Evolutionary conservation across 768 basidiomycete species (phyloP).

Genomic region (Suillus spraguei): DNA sequence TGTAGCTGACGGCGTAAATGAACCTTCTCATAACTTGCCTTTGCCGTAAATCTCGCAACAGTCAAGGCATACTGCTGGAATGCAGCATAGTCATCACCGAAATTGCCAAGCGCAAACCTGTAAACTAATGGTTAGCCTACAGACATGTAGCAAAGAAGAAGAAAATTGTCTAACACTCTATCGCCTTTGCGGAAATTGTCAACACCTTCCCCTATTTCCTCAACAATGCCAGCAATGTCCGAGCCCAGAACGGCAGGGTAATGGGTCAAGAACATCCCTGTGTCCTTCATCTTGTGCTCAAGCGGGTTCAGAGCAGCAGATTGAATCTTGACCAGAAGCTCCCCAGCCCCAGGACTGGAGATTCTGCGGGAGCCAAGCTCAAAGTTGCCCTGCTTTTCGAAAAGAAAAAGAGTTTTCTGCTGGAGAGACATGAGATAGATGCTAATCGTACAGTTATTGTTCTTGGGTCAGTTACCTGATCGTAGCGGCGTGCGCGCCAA

Average conservation of each 20-base stretch:
- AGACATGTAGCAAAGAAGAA: slow-evolving; percentile 5
- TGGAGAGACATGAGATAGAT: slow-evolving; percentile 27
- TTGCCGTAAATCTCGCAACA: slow-evolving; percentile 36
- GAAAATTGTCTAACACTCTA: slow-evolving; percentile 34
- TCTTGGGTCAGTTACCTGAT: no score
- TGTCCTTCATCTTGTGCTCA: slow-evolving; percentile 41
- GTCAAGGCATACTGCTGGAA: slow-evolving; percentile 46
- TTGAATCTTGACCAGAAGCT: slow-evolving; percentile 45
- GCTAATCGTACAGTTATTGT: no score
- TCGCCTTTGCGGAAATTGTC: slow-evolving; percentile 40
- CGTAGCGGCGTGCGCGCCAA: no score
- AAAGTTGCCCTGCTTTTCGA: slow-evolving; percentile 31
- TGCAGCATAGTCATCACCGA: slow-evolving; percentile 27
- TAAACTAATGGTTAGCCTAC: slow-evolving; percentile 22
- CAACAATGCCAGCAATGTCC: slow-evolving; percentile 44
- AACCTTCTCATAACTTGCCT: slow-evolving; percentile 27
- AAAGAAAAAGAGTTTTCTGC: slow-evolving; percentile 32
- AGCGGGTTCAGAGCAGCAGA: slow-evolving; percentile 48
- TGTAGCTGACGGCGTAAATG: background rate
- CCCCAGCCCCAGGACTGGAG: slow-evolving; percentile 37
- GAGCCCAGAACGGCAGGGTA: slow-evolving; percentile 39
- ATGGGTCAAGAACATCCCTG: slow-evolving; percentile 32
- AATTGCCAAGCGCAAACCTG: slow-evolving; percentile 35
- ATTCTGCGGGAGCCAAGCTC: slow-evolving; percentile 28
- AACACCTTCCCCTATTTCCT: slow-evolving; percentile 41